Conservation (phyloP, 2,329 filamentous ascomycete genomes). For the Penicillium sp. region DNA sequence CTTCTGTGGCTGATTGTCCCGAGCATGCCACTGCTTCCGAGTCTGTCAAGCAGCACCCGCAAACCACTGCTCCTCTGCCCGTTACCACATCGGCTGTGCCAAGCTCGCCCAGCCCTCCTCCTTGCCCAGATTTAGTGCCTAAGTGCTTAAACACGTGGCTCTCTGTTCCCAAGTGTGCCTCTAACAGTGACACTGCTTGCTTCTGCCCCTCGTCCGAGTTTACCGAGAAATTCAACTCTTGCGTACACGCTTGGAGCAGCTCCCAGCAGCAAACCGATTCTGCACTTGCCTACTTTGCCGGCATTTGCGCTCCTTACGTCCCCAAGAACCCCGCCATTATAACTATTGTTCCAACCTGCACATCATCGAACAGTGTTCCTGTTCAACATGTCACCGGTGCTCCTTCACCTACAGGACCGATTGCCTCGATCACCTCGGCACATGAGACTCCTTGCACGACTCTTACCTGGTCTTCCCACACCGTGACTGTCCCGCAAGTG, state of each 20-base stretch:
- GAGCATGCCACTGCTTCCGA: conserved; percentile 35
- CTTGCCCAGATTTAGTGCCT: conserved; percentile 70
- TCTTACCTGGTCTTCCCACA: conserved; percentile 35
- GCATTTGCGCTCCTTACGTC: conserved; percentile 77
- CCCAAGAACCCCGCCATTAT: conserved; percentile 69
- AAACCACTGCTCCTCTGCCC: not conserved
- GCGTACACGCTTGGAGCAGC: conserved; percentile 72
- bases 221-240: conserved; percentile 73
- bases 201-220: conserved; percentile 79
- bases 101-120: conserved; percentile 21
- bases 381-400: not conserved
- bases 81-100: not conserved
- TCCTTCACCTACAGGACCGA: not conserved
- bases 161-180: conserved; percentile 66
- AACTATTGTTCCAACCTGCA: conserved; percentile 45
- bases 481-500: conserved; percentile 44
- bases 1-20: conserved; percentile 50
- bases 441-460: conserved; percentile 31
- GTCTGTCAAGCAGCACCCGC: not conserved
- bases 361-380: conserved; percentile 38
- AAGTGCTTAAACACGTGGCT: conserved; percentile 90
- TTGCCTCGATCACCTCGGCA: conserved; percentile 12
- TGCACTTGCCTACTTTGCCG: conserved; percentile 79
- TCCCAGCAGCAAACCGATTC: conserved; percentile 63
- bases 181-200: conserved; percentile 79